A percentile compares a stretch with the other conserved stretches of the same genome.
Conservation (phyloP, 805 yeast genomes). For the Starmerella lactis-condensi region DNA sequence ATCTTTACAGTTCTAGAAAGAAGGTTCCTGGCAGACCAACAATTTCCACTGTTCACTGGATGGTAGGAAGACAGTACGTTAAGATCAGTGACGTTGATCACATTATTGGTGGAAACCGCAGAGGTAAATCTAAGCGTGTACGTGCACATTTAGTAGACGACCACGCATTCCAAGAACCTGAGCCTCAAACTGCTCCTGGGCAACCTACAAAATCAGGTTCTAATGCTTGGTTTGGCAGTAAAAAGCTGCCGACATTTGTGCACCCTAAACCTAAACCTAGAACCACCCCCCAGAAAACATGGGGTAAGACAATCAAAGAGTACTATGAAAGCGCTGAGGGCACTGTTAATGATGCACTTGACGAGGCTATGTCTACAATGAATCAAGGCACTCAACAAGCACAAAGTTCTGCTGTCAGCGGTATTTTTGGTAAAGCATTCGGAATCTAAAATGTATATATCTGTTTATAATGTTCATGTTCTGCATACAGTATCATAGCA, state of each 20-base stretch:
- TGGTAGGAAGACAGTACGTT: slow-evolving; percentile 54
- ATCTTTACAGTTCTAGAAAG: slow-evolving; percentile 44
- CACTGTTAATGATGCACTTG: slow-evolving; percentile 39
- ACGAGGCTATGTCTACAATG: slow-evolving; percentile 22
- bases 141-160: slow-evolving; percentile 12
- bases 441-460: too few species aligned
- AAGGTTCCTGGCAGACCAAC: slow-evolving; percentile 63
- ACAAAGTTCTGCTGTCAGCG: slow-evolving; percentile 12
- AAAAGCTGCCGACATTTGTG: slow-evolving; percentile 2
- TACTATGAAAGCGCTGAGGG: slow-evolving; percentile 18
- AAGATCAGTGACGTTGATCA: slow-evolving; percentile 42
- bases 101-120: slow-evolving; percentile 55
- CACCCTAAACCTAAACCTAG: slow-evolving; percentile 6
- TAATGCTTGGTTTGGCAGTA: slow-evolving; percentile 8
- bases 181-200: slow-evolving; percentile 1
- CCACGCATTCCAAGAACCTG: slow-evolving; percentile 3
- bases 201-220: not conserved
- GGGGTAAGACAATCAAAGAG: slow-evolving; percentile 18
- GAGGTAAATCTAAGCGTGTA: slow-evolving; percentile 33
- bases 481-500: too few species aligned
- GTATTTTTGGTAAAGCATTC: slow-evolving; percentile 14
- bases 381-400: slow-evolving; percentile 12
- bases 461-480: too few species aligned
- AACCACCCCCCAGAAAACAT: slow-evolving; percentile 13
- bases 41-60: slow-evolving; percentile 67